These are phyloP conservation scores for Pleurotus citrinopileatus DNA, from an alignment of 768 basidiomycete species.

Conservation along the genomic window DNA sequence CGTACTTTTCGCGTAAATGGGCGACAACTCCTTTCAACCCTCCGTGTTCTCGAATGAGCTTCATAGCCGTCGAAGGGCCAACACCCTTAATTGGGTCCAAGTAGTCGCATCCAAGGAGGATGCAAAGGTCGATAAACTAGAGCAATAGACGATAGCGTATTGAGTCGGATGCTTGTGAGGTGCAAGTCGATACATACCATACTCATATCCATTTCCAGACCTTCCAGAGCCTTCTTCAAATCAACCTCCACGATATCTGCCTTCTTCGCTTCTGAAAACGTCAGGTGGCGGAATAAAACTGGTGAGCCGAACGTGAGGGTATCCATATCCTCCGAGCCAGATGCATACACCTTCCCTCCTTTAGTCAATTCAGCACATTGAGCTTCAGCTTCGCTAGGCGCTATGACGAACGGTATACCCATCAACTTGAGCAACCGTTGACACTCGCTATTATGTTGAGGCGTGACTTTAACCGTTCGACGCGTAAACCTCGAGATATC, in stretches of 20 bases:
- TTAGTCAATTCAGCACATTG: constrained; percentile 98
- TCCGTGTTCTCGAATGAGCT: constrained; percentile 83
- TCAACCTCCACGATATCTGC: constrained; percentile 92
- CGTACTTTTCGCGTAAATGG: constrained; percentile 76
- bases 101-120: constrained; percentile 97
- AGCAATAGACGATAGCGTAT: not conserved
- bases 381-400: constrained; percentile 97
- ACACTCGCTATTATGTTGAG: constrained; percentile 96
- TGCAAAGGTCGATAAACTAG: constrained; percentile 94
- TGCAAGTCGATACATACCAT: not conserved
- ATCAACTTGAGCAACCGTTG: constrained; percentile 82
- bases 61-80: constrained; percentile 93
- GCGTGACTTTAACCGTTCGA: constrained; percentile 91
- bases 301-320: constrained; percentile 95
- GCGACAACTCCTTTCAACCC: constrained; percentile 70
- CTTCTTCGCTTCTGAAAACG: constrained; percentile 97
- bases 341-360: constrained; percentile 95
- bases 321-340: constrained; percentile 99
- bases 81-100: constrained; percentile 98
- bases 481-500: constrained; percentile 89
- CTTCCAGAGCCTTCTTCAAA: constrained; percentile 78
- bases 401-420: constrained; percentile 95
- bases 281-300: constrained; percentile 90
- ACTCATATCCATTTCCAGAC: constrained; percentile 90
- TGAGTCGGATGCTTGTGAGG: not conserved